Evolutionary conservation across 495 filamentous ascomycete genomes (phyloP).

Genomic region (Neurospora tetrasperma): DNA sequence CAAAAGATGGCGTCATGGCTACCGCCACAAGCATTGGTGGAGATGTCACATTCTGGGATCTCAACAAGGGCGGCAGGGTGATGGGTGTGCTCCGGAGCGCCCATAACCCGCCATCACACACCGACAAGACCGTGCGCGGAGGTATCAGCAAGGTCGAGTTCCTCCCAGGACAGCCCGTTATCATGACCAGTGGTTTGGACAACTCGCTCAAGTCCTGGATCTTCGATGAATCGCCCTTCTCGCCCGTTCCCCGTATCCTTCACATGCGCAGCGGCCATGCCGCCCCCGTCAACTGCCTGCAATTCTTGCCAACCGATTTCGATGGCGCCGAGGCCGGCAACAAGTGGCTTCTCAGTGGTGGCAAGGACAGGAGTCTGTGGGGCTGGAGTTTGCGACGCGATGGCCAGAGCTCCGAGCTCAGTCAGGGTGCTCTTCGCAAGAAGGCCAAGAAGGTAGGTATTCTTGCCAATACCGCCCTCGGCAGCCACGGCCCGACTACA

Average conservation of each 20-base stretch:
- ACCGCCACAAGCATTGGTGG: slow-evolving; percentile 61
- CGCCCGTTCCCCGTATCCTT: slow-evolving; percentile 69
- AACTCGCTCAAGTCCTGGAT: slow-evolving; percentile 94
- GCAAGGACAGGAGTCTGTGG: slow-evolving; percentile 82
- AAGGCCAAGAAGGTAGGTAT: slow-evolving; percentile 77
- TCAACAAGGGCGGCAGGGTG: slow-evolving; percentile 75
- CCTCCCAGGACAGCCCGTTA: slow-evolving; percentile 77
- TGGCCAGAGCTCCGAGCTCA: slow-evolving; percentile 86
- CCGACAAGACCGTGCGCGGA: slow-evolving; percentile 32
- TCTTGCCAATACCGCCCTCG: slow-evolving; percentile 36
- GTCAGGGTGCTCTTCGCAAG: slow-evolving; percentile 72
- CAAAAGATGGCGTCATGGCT: slow-evolving; percentile 73
- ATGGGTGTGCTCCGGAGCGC: slow-evolving; percentile 75
- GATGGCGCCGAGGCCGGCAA: slow-evolving; percentile 79
- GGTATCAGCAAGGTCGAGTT: slow-evolving; percentile 78
- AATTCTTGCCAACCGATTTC: slow-evolving; percentile 74
- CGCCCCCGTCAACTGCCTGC: slow-evolving; percentile 64
- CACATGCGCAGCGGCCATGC: slow-evolving; percentile 83
- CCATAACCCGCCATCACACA: slow-evolving; percentile 58
- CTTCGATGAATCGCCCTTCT: slow-evolving; percentile 80
- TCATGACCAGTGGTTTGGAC: slow-evolving; percentile 82
- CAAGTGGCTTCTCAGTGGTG: slow-evolving; percentile 91
- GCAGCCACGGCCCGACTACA: slow-evolving; percentile 39
- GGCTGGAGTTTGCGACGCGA: slow-evolving; percentile 90
- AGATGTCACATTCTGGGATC: slow-evolving; percentile 91